Conservation (phyloP, 2,329 filamentous ascomycete species). For the Monosporascus ibericus region DNA sequence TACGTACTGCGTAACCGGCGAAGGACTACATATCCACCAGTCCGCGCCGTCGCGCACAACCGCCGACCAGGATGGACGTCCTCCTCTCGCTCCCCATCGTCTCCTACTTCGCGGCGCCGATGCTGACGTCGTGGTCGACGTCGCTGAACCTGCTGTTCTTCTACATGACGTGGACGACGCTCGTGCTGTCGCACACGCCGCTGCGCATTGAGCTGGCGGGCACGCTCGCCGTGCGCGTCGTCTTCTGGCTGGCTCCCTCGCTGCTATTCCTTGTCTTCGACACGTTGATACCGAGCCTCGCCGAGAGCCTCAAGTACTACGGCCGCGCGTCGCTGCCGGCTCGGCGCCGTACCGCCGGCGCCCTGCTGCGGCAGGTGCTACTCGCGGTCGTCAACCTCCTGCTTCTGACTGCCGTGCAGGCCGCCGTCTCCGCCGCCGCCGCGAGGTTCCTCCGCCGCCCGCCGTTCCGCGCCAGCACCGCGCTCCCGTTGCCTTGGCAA, state of each 20-base stretch:
- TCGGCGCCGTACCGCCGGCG: slow-evolving; percentile 25
- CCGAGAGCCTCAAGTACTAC: slow-evolving; percentile 63
- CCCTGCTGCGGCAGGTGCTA: slow-evolving; percentile 29
- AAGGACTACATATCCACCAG: too few species aligned
- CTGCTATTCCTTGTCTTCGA: slow-evolving; percentile 70
- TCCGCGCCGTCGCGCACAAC: too few species aligned
- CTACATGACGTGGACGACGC: slow-evolving; percentile 81
- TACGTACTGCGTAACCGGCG: too few species aligned
- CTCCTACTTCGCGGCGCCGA: slow-evolving; percentile 58
- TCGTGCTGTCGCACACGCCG: slow-evolving; percentile 71
- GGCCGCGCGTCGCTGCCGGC: slow-evolving; percentile 45
- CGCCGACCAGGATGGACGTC: slow-evolving; percentile 46
- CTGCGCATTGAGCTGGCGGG: slow-evolving; percentile 70
- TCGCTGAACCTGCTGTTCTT: slow-evolving; percentile 84
- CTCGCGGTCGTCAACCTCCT: slow-evolving; percentile 42
- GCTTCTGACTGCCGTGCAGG: slow-evolving; percentile 38
- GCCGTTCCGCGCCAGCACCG: slow-evolving; percentile 41
- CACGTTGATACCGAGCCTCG: slow-evolving; percentile 59
- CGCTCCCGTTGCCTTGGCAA: slow-evolving; percentile 48
- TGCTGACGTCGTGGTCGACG: slow-evolving; percentile 64
- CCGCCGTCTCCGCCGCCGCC: slow-evolving; percentile 32
- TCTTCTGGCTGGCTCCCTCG: slow-evolving; percentile 70
- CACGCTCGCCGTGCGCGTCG: slow-evolving; percentile 57
- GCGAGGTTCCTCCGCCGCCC: slow-evolving; percentile 28
- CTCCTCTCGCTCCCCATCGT: slow-evolving; percentile 68